Evolutionary conservation across 345 rosid genomes (phyloP).

Genomic region (Linum usitatissimum): DNA sequence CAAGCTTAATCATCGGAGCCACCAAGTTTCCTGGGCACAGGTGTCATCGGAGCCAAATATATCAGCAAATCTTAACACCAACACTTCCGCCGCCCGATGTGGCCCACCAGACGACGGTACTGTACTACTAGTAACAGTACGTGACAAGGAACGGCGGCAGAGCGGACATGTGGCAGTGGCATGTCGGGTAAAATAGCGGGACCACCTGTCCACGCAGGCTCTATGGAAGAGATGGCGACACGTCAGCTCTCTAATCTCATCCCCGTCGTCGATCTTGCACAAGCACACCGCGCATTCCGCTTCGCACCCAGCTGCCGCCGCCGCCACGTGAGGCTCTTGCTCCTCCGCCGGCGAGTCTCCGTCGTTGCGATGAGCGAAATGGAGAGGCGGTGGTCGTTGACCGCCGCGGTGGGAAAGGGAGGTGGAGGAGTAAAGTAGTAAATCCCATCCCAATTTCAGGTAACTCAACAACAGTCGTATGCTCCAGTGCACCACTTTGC

Average conservation of each 20-base stretch:
- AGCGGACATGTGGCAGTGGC: not conserved
- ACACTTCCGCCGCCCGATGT: not conserved
- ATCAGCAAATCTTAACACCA: not conserved
- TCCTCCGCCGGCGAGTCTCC: not conserved
- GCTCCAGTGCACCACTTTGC: not conserved
- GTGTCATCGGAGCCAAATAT: not conserved
- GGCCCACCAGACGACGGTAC: too few species aligned
- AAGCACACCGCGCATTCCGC: not conserved
- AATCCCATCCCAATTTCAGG: not conserved
- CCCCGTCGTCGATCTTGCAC: not conserved
- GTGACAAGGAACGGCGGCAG: not conserved
- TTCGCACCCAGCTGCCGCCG: not conserved
- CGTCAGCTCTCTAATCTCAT: not conserved
- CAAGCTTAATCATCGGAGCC: too few species aligned
- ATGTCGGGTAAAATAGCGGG: not conserved
- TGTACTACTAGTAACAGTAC: too few species aligned
- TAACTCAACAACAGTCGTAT: not conserved
- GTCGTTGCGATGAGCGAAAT: not conserved
- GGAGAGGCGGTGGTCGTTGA: too few species aligned
- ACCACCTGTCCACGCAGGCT: not conserved
- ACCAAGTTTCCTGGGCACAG: too few species aligned
- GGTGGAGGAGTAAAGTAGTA: not conserved
- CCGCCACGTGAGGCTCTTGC: not conserved
- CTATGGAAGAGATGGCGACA: not conserved
- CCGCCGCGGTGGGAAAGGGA: not conserved